Conservation (phyloP, 2,329 filamentous ascomycete genomes). For the Fusarium sp. region DNA sequence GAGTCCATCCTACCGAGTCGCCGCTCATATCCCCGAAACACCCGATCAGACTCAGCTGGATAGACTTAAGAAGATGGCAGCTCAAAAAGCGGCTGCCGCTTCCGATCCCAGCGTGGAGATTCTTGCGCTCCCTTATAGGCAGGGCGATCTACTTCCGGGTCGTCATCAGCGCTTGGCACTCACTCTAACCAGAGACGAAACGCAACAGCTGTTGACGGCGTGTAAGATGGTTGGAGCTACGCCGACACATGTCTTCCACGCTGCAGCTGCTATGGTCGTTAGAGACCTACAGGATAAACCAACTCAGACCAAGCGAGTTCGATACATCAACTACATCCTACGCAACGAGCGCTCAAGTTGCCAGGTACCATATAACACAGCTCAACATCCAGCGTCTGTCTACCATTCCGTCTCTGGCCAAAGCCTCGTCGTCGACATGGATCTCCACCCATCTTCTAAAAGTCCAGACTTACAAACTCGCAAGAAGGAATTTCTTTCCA, state of each 20-base stretch:
- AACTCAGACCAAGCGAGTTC: background rate
- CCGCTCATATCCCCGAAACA: accelerated
- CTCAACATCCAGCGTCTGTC: slow-evolving; percentile 38
- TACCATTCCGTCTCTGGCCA: slow-evolving; percentile 46
- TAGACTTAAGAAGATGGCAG: background rate
- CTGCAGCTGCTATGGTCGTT: slow-evolving; percentile 43
- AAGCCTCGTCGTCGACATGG: slow-evolving; percentile 42
- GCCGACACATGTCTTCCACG: slow-evolving; percentile 47
- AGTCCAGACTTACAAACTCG: accelerated
- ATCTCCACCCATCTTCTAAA: background rate
- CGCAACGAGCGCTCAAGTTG: slow-evolving; percentile 45
- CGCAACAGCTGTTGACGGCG: slow-evolving; percentile 22
- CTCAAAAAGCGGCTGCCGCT: slow-evolving; percentile 3
- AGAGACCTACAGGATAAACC: slow-evolving; percentile 39
- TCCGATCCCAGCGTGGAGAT: background rate
- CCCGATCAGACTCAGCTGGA: background rate
- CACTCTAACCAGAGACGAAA: slow-evolving; percentile 25
- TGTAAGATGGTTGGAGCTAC: slow-evolving; percentile 37
- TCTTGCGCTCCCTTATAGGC: slow-evolving; percentile 32
- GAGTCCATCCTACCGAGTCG: slow-evolving; percentile 20
- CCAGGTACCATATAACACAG: slow-evolving; percentile 32
- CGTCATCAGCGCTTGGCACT: slow-evolving; percentile 41
- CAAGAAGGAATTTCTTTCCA: slow-evolving; percentile 33
- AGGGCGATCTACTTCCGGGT: slow-evolving; percentile 24
- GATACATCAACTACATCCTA: slow-evolving; percentile 47